A percentile compares a stretch with the other conserved stretches of the same genome.
These are phyloP conservation scores for Penicillium desertorum DNA, from an alignment of 495 filamentous ascomycete genomes.

Conservation along the genomic window DNA sequence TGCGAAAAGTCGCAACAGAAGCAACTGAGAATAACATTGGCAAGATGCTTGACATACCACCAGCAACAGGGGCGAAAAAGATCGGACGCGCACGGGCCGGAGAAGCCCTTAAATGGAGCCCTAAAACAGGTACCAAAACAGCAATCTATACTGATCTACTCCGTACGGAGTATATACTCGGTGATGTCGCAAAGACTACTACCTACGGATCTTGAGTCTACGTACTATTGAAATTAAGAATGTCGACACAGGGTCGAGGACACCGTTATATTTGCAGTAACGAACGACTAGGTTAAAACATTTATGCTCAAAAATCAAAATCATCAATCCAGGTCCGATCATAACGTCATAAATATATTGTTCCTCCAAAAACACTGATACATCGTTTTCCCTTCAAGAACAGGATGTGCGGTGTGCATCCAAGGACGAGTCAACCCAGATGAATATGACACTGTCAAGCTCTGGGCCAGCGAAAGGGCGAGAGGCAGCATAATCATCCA, in stretches of 20 bases:
- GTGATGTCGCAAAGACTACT: not conserved
- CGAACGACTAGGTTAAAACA: conserved; percentile 26
- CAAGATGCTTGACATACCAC: conserved; percentile 3
- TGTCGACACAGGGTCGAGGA: not conserved
- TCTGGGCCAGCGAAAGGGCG: not conserved
- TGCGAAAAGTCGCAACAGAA: conserved; percentile 26
- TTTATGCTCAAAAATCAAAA: conserved; percentile 14
- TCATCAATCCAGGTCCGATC: conserved; percentile 31
- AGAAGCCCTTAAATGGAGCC: conserved; percentile 28
- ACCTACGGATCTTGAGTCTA: not conserved
- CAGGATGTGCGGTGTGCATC: conserved; percentile 3
- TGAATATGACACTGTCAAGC: not conserved
- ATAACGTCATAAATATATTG: conserved; percentile 41
- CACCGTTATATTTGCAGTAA: conserved; percentile 14
- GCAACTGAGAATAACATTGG: conserved; percentile 34
- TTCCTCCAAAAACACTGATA: conserved; percentile 24
- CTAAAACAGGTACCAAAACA: conserved; percentile 21
- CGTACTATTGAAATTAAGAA: not conserved
- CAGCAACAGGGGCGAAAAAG: conserved; percentile 27
- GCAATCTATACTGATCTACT: not conserved
- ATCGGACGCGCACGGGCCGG: conserved; percentile 34
- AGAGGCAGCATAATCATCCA: conserved; percentile 1
- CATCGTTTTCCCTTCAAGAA: conserved; percentile 18
- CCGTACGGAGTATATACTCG: not conserved
- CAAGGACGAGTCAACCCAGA: conserved; percentile 1